Conservation (phyloP, 805 yeast species). For the Kuraishia piskuri region DNA sequence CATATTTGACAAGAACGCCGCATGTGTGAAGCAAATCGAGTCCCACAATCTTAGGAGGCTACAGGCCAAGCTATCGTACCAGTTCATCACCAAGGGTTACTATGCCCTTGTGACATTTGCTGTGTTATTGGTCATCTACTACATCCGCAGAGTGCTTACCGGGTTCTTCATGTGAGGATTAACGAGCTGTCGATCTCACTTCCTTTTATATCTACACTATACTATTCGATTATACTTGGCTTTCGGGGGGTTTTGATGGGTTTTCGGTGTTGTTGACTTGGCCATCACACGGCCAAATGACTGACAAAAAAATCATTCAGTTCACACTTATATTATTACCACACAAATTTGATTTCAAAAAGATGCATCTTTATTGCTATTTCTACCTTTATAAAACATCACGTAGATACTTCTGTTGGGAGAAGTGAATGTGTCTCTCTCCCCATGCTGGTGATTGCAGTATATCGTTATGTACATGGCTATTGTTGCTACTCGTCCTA, state of each 20-base stretch:
- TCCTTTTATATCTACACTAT: no score
- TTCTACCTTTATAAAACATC: neutral
- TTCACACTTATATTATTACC: neutral
- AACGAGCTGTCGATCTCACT: no score
- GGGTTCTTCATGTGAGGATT: neutral
- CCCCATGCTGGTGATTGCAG: neutral
- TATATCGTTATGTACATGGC: neutral
- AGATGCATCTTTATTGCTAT: neutral
- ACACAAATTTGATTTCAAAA: neutral
- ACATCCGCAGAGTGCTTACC: conserved; percentile 21
- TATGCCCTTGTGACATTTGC: conserved; percentile 29
- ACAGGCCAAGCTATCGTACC: conserved; percentile 45
- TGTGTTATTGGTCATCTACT: conserved; percentile 23
- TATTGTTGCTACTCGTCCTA: neutral
- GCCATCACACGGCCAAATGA: neutral
- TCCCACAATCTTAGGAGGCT: conserved; percentile 51
- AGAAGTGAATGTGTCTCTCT: neutral
- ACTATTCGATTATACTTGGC: neutral
- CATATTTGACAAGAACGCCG: conserved; percentile 55
- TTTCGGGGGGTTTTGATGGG: neutral
- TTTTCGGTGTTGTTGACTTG: neutral
- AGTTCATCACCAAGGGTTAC: conserved; percentile 43
- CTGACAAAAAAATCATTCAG: neutral
- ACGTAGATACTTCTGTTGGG: neutral
- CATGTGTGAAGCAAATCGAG: conserved; percentile 60